phyloP scores from a whole-genome alignment of 2,329 filamentous ascomycete species.

The Polytolypa hystricis region DNA sequence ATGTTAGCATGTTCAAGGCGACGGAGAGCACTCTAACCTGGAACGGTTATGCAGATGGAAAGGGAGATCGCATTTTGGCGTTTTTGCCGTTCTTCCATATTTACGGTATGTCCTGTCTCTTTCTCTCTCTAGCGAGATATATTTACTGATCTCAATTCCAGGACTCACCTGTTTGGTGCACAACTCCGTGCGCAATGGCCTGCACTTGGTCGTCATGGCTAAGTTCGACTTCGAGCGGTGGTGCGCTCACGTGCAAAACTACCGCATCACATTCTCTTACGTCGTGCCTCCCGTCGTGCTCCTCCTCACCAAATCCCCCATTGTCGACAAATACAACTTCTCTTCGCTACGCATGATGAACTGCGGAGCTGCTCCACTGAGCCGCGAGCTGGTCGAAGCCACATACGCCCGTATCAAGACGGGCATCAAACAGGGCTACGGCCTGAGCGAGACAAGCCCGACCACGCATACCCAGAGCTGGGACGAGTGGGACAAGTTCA shows the following conservation, averaged over 20 bases:
- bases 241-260: conserved; percentile 63
- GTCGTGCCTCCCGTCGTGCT: conserved; percentile 78
- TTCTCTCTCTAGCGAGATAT: neutral
- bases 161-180: conserved; percentile 66
- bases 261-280: conserved; percentile 66
- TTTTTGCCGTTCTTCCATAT: conserved; percentile 88
- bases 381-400: conserved; percentile 64
- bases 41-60: conserved; percentile 47
- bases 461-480: conserved; percentile 63
- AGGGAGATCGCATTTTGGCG: conserved; percentile 62
- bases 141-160: conserved; percentile 14
- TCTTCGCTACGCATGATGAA: conserved; percentile 71
- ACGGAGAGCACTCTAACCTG: conserved; percentile 47
- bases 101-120: conserved; percentile 50
- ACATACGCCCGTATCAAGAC: conserved; percentile 64
- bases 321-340: conserved; percentile 71
- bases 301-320: conserved; percentile 65
- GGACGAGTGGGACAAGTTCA: conserved; percentile 62
- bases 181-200: conserved; percentile 53
- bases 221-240: conserved; percentile 74
- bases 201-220: conserved; percentile 58
- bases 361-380: conserved; percentile 76
- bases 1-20: conserved; percentile 47
- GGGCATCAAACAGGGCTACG: conserved; percentile 86
- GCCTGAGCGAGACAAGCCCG: conserved; percentile 76